Evolutionary conservation across 352 stramenopile genomes (phyloP).

Genomic region (Peronospora belbahrii): DNA sequence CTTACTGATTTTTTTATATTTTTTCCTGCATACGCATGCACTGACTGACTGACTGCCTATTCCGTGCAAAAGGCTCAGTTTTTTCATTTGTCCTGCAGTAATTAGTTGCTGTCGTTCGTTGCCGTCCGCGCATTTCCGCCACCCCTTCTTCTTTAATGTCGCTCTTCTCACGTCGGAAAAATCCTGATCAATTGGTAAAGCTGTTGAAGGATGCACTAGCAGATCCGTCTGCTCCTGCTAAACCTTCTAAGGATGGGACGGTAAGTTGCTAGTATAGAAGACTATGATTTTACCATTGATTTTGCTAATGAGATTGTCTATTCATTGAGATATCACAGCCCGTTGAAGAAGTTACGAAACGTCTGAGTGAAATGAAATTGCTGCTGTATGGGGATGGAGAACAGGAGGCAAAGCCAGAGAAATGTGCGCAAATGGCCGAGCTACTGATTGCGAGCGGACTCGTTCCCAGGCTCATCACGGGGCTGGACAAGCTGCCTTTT

Average conservation of each 20-base stretch:
- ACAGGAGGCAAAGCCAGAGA: slow-evolving; percentile 69
- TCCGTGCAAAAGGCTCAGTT: background rate
- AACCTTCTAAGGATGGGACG: slow-evolving; percentile 57
- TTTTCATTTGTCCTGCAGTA: background rate
- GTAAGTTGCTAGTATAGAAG: slow-evolving; percentile 14
- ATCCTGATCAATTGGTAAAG: slow-evolving; percentile 74
- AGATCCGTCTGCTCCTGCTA: slow-evolving; percentile 38
- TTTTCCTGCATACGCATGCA: too few relatives aligned
- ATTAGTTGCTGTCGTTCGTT: background rate
- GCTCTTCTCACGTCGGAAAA: slow-evolving; percentile 73
- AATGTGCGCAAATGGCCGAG: slow-evolving; percentile 68
- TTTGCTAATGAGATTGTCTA: background rate
- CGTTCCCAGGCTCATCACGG: slow-evolving; percentile 60
- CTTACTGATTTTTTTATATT: too few relatives aligned
- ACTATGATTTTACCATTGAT: background rate
- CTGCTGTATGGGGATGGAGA: slow-evolving; percentile 45
- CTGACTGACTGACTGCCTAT: too few relatives aligned
- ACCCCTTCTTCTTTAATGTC: slow-evolving; percentile 31
- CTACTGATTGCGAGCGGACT: slow-evolving; percentile 63
- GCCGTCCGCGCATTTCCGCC: background rate
- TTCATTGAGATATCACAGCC: slow-evolving; percentile 10
- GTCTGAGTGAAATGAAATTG: slow-evolving; percentile 43
- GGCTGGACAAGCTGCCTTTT: slow-evolving; percentile 71
- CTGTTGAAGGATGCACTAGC: slow-evolving; percentile 65
- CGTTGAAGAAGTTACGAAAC: slow-evolving; percentile 71